Evolutionary conservation across 768 basidiomycete species (phyloP), one percentile per base, ranked within the genome.

Genomic region (Kwoniella bestiolae): DNA sequence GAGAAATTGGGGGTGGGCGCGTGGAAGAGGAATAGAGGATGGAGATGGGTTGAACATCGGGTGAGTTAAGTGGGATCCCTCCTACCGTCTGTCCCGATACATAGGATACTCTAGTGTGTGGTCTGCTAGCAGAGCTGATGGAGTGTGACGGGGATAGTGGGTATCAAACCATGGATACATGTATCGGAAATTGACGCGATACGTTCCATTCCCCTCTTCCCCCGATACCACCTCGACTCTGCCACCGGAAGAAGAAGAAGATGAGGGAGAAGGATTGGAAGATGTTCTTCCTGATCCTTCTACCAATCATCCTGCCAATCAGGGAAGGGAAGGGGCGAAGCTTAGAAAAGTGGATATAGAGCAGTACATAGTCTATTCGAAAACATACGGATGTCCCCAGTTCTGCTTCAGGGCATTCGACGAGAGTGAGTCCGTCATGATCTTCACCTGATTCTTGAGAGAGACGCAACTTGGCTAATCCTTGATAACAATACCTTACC

Each of bases 201-300:
- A 60, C 26, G 18, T 38, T 56, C 63, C 45, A 50, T 47, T 16
- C 44, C 28, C 28, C 18, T 35, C 38, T 31, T 21, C 41, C 16
- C 41, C 14, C 31, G 23, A 18, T 21, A 6, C 28, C 31, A n/a
- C 51, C 11, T 1, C 14, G 35, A 25, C 34, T 6, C 8, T 16
- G 11, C 3, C 49, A 0, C 12, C 21, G 34, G 59, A 34, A 41
- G 41, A 53, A 21, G 61, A 60, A 32, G 53, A 61, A 35, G 65
- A 50, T 5, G 64, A 66, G 9, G 68, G 38, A 25, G 60, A 51
- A 34, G 60, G 31, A 34, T 8, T 51, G 25, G 60, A 58, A 32
- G 55, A 53, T 28, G 25, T 28, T 29, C 12, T 51, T 14, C 14
- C 26, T 16, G 50, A 63, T 87, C 3, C 82, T 94, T 21, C 84